Evolutionary conservation across 1,284 basidiomycete species (phyloP).

Genomic region (Lignosus rhinocerotis): DNA sequence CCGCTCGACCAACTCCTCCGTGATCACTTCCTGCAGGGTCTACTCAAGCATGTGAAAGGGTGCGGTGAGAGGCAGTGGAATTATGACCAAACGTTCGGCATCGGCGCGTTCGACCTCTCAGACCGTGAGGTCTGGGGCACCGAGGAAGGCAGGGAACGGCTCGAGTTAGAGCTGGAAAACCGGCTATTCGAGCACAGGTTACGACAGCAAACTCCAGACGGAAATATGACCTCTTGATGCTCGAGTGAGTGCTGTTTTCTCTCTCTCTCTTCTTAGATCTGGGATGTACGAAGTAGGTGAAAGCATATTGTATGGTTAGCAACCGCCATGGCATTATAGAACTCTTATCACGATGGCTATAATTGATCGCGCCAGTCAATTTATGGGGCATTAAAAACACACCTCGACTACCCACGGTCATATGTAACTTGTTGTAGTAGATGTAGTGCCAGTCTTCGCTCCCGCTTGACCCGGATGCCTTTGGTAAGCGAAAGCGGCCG

Average conservation of each 20-base stretch:
- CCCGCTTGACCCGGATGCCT: too few species aligned
- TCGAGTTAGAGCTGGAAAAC: constrained; percentile 24
- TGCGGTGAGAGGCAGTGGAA: constrained; percentile 23
- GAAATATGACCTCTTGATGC: not conserved
- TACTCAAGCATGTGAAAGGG: constrained; percentile 27
- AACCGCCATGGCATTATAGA: too few species aligned
- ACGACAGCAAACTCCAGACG: not conserved
- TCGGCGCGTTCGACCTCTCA: constrained; percentile 21
- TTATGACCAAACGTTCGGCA: constrained; percentile 12
- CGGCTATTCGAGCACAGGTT: constrained; percentile 13
- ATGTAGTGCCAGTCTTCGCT: too few species aligned
- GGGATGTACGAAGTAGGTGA: not conserved
- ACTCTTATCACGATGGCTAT: too few species aligned
- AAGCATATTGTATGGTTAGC: too few species aligned
- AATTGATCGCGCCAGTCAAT: too few species aligned
- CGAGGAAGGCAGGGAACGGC: constrained; percentile 21
- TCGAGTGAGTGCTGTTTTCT: not conserved
- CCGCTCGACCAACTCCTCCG: constrained; percentile 28
- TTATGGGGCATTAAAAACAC: too few species aligned
- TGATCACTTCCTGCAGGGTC: constrained; percentile 29
- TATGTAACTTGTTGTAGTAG: too few species aligned
- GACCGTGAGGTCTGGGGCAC: constrained; percentile 22
- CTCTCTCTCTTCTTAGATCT: not conserved
- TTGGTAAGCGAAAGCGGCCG: not conserved
- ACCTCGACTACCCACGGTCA: too few species aligned